Evolutionary conservation across 2,329 filamentous ascomycete genomes (phyloP).

Genomic region (Annulohypoxylon truncatum): DNA sequence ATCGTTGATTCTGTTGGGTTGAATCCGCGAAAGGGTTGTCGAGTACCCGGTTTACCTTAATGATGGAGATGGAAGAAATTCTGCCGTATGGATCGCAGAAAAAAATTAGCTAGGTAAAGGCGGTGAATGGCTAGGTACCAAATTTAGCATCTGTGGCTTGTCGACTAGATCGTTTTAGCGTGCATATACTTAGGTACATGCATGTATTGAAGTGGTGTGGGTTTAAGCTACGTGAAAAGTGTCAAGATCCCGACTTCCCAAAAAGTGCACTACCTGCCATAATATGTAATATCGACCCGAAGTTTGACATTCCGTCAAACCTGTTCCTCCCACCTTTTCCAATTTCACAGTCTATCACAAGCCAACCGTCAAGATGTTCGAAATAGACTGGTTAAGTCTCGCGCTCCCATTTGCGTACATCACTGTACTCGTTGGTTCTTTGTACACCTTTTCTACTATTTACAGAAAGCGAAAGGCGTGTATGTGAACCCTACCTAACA

Average conservation of each 20-base stretch:
- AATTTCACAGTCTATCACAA: conserved; percentile 1
- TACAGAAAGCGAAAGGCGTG: conserved; percentile 92
- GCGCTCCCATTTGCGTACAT: conserved; percentile 91
- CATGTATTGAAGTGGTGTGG: conserved; percentile 12
- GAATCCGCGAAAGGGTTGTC: conserved; percentile 8
- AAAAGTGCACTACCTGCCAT: conserved; percentile 36
- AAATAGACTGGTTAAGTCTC: conserved; percentile 84
- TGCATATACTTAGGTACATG: conserved; percentile 23
- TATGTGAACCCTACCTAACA: conserved; percentile 56
- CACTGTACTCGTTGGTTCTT: conserved; percentile 84
- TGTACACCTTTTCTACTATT: conserved; percentile 91
- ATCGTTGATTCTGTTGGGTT: conserved; percentile 38
- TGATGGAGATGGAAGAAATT: conserved; percentile 41
- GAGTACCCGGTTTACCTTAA: conserved; percentile 5
- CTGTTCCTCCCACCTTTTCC: conserved; percentile 20
- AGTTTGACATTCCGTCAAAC: conserved; percentile 11
- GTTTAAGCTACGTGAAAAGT: conserved; percentile 46
- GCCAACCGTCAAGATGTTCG: conserved; percentile 57
- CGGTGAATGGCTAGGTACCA: conserved; percentile 40
- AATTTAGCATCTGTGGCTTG: conserved; percentile 30
- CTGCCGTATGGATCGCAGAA: conserved; percentile 40
- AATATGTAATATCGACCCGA: conserved; percentile 14
- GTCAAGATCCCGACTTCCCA: conserved; percentile 47
- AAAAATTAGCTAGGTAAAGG: conserved; percentile 45
- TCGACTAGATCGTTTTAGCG: conserved; percentile 11